Evolutionary conservation across 108 stramenopile genomes (phyloP).

Genomic region (Discostella pseudostelligera): DNA sequence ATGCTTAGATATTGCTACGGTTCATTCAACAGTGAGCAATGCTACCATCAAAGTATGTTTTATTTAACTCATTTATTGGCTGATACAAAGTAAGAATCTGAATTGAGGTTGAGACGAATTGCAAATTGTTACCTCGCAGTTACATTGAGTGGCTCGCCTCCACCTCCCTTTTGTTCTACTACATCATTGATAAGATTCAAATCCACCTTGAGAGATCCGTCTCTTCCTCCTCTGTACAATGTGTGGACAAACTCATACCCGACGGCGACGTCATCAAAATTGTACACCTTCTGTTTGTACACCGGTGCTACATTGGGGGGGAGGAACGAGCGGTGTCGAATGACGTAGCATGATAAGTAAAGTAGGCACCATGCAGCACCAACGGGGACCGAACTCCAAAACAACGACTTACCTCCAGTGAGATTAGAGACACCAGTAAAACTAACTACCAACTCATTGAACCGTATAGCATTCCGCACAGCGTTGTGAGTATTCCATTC

Average conservation of each 20-base stretch:
- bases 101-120: too few relatives aligned
- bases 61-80: too few relatives aligned
- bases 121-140: too few relatives aligned
- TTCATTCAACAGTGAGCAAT: too few relatives aligned
- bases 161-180: constrained; percentile 64
- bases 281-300: constrained; percentile 44
- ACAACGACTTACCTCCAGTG: constrained; percentile 8
- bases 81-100: too few relatives aligned
- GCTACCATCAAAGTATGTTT: too few relatives aligned
- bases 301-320: constrained; percentile 19
- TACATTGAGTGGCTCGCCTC: constrained; percentile 34
- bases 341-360: too few relatives aligned
- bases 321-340: background rate
- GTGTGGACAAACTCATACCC: constrained; percentile 48
- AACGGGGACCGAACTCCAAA: background rate
- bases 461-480: constrained; percentile 48
- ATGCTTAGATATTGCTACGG: too few relatives aligned
- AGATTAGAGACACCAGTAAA: constrained; percentile 46
- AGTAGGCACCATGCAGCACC: background rate
- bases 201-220: constrained; percentile 60
- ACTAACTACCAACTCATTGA: constrained; percentile 38
- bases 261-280: constrained; percentile 24
- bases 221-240: constrained; percentile 21
- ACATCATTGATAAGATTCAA: constrained; percentile 66
- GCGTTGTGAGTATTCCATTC: constrained; percentile 56